phyloP scores from a whole-genome alignment of 23 red algal species.

The Gracilaria domingensis region DNA sequence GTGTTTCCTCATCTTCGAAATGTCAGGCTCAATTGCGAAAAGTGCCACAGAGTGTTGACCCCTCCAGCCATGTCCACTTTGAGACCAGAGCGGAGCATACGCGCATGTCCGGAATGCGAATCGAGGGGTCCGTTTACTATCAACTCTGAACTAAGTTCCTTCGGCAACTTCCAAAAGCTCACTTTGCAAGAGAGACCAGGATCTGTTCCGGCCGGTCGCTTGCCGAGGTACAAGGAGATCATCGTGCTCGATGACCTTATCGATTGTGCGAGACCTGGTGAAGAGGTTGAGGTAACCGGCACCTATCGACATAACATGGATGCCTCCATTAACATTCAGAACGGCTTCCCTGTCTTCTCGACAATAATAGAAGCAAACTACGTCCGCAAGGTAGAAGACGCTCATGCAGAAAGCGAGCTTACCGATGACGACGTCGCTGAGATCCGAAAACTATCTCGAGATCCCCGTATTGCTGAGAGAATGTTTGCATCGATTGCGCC shows the following conservation, averaged over 20 bases:
- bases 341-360: slow-evolving; percentile 97
- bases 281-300: slow-evolving; percentile 96
- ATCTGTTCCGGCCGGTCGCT: slow-evolving; percentile 89
- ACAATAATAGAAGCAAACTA: slow-evolving; percentile 97
- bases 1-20: slow-evolving; percentile 94
- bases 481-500: slow-evolving; percentile 96
- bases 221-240: slow-evolving; percentile 97
- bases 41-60: slow-evolving; percentile 69
- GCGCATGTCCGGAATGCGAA: slow-evolving; percentile 82
- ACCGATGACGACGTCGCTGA: slow-evolving; percentile 93
- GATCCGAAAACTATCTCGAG: slow-evolving; percentile 77
- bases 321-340: slow-evolving; percentile 78
- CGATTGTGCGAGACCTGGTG: slow-evolving; percentile 92
- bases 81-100: slow-evolving; percentile 80
- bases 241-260: slow-evolving; percentile 93
- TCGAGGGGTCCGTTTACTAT: slow-evolving; percentile 94
- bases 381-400: slow-evolving; percentile 90
- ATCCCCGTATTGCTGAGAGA: slow-evolving; percentile 86
- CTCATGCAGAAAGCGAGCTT: slow-evolving; percentile 80
- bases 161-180: slow-evolving; percentile 98
- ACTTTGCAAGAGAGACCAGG: slow-evolving; percentile 97
- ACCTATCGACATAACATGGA: slow-evolving; percentile 95
- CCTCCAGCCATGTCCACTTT: slow-evolving; percentile 68
- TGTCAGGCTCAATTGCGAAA: slow-evolving; percentile 90
- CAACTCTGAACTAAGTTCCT: slow-evolving; percentile 90